phyloP scores from a whole-genome alignment of 1,284 basidiomycete genomes.

The Papiliotrema terrestris region DNA sequence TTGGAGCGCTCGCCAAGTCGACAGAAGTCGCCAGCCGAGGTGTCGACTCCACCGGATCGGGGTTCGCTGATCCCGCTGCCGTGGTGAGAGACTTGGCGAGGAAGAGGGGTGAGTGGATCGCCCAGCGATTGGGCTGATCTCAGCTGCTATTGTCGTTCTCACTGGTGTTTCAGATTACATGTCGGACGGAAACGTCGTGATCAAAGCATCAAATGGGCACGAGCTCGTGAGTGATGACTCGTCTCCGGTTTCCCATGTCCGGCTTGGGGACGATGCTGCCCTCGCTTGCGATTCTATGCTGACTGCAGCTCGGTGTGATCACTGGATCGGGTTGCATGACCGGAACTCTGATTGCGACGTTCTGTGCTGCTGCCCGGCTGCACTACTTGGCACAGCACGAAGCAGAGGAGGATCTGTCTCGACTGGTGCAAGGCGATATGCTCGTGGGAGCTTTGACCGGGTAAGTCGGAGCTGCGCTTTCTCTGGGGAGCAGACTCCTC shows the following conservation, averaged over 20 bases:
- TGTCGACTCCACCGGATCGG: slow-evolving; percentile 76
- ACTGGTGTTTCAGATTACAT: slow-evolving; percentile 83
- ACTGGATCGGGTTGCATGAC: slow-evolving; percentile 90
- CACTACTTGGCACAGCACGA: slow-evolving; percentile 13
- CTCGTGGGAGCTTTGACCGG: slow-evolving; percentile 70
- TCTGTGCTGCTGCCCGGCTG: slow-evolving; percentile 66
- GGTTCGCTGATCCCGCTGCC: slow-evolving; percentile 68
- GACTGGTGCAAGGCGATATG: slow-evolving; percentile 66
- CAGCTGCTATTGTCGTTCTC: slow-evolving; percentile 76
- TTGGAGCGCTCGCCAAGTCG: slow-evolving; percentile 70
- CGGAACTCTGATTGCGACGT: slow-evolving; percentile 54
- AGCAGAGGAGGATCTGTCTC: slow-evolving; percentile 28
- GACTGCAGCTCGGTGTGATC: slow-evolving; percentile 62
- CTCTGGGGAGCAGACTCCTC: too few relatives aligned
- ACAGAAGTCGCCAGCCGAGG: slow-evolving; percentile 79
- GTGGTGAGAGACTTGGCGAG: slow-evolving; percentile 70
- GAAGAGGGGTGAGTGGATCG: slow-evolving; percentile 62
- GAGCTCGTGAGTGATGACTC: slow-evolving; percentile 48
- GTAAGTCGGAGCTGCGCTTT: slow-evolving; percentile 51
- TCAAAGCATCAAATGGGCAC: slow-evolving; percentile 73
- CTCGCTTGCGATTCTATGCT: too few relatives aligned
- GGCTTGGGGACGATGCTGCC: too few relatives aligned
- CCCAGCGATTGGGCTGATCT: neutral
- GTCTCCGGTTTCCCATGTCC: too few relatives aligned
- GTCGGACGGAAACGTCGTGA: slow-evolving; percentile 70